Conservation (phyloP, 306 rosid genomes). For the Hippophae tibetana region DNA sequence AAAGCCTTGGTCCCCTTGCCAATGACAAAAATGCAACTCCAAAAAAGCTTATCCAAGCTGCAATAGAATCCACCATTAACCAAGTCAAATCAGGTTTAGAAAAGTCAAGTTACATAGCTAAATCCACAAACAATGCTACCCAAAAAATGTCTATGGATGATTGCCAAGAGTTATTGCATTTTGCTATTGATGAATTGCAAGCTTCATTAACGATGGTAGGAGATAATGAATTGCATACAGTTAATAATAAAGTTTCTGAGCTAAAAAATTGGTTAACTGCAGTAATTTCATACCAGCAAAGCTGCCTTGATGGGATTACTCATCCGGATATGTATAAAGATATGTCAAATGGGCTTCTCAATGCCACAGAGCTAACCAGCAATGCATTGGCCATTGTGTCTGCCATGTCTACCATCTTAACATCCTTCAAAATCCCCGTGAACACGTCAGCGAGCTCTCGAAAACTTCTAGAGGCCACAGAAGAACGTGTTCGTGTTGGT, state of each 20-base stretch:
- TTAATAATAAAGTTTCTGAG: slow-evolving; percentile 6
- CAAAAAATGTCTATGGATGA: slow-evolving; percentile 17
- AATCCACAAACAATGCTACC: not conserved
- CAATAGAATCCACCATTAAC: slow-evolving; percentile 17
- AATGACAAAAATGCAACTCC: slow-evolving; percentile 11
- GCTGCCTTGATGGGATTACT: slow-evolving; percentile 19
- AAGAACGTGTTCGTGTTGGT: not conserved
- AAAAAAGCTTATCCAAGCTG: slow-evolving; percentile 17
- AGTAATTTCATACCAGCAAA: slow-evolving; percentile 14
- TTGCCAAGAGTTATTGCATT: slow-evolving; percentile 18
- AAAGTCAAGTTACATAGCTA: slow-evolving; percentile 1
- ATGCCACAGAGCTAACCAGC: slow-evolving; percentile 17
- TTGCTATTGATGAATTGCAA: slow-evolving; percentile 6
- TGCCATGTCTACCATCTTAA: slow-evolving; percentile 3
- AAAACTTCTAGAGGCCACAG: not conserved
- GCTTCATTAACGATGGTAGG: slow-evolving; percentile 5
- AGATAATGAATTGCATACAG: not conserved
- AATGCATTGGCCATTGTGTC: slow-evolving; percentile 22
- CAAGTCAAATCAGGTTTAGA: slow-evolving; percentile 10
- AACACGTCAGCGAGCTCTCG: slow-evolving; percentile 4
- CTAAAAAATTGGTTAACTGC: slow-evolving; percentile 24
- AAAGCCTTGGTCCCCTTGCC: slow-evolving; percentile 11
- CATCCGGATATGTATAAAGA: not conserved
- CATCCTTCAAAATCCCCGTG: slow-evolving; percentile 5
- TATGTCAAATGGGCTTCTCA: slow-evolving; percentile 7